These are phyloP conservation scores for Leishmania gerbilli DNA, from an alignment of 208 protist genomes.

Conservation along the genomic window DNA sequence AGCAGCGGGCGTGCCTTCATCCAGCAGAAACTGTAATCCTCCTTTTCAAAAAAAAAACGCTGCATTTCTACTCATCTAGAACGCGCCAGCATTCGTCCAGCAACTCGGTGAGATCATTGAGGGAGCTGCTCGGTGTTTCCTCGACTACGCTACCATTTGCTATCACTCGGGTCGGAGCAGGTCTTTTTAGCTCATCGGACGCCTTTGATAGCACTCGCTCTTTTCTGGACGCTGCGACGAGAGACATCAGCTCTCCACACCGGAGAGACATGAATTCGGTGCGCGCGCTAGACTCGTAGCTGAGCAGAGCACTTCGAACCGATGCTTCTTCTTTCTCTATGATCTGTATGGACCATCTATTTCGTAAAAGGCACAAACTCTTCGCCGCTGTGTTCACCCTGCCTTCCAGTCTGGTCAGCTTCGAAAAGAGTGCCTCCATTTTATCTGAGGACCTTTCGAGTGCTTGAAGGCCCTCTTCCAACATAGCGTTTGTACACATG, in stretches of 20 bases:
- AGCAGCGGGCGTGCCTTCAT: not conserved
- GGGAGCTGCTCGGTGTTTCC: constrained; percentile 2
- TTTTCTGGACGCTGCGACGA: not conserved
- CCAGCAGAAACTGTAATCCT: not conserved
- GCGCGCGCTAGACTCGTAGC: not conserved
- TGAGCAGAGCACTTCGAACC: not conserved
- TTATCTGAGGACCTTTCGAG: not conserved
- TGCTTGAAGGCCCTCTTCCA: not conserved
- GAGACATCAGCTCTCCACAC: not conserved
- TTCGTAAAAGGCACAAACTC: not conserved
- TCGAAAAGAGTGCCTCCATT: not conserved
- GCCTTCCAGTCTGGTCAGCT: not conserved
- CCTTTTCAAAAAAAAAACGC: not conserved
- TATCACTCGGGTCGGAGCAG: not conserved
- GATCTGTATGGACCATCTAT: not conserved
- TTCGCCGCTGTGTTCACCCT: not conserved
- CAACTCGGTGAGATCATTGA: constrained; percentile 24
- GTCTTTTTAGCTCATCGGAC: not conserved
- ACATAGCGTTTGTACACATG: not conserved
- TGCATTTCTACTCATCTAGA: constrained; percentile 14
- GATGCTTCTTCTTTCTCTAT: constrained; percentile 7
- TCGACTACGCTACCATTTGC: not conserved
- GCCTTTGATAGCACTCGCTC: not conserved
- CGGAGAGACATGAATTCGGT: not conserved
- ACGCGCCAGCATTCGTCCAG: constrained; percentile 30